These are phyloP conservation scores for Candida ipomoeae DNA, from an alignment of 805 yeast species.

Conservation along the genomic window DNA sequence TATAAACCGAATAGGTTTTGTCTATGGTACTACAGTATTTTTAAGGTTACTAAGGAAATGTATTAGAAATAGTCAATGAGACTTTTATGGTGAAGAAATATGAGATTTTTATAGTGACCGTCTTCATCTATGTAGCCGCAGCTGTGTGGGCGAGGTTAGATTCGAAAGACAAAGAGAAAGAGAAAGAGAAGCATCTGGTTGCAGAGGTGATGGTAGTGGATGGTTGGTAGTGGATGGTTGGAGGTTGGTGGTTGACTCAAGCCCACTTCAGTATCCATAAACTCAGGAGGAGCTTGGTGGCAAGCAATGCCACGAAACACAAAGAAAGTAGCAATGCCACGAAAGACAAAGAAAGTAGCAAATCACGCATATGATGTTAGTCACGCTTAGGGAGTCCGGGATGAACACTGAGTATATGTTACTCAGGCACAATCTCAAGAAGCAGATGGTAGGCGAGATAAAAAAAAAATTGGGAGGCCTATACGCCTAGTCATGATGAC, in stretches of 20 bases:
- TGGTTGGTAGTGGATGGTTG: too few species aligned
- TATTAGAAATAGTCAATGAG: background rate
- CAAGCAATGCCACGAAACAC: too few species aligned
- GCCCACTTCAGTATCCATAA: slow-evolving; percentile 56
- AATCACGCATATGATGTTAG: slow-evolving; percentile 6
- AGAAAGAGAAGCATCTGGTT: too few species aligned
- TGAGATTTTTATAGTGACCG: too few species aligned
- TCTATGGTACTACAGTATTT: too few species aligned
- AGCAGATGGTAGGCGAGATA: slow-evolving; percentile 66
- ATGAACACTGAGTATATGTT: slow-evolving; percentile 33
- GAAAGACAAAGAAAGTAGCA: slow-evolving; percentile 31
- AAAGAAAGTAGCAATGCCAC: too few species aligned
- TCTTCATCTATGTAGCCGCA: background rate
- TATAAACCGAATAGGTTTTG: too few species aligned
- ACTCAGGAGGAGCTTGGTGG: slow-evolving; percentile 53
- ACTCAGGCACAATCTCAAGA: slow-evolving; percentile 65
- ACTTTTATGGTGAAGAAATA: too few species aligned
- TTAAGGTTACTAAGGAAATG: background rate
- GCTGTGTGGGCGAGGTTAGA: background rate
- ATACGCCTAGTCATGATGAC: slow-evolving; percentile 53
- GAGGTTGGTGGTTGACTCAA: too few species aligned
- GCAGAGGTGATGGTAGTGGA: too few species aligned
- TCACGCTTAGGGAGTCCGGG: slow-evolving; percentile 17
- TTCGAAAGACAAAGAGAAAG: too few species aligned
- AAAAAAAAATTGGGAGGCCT: slow-evolving; percentile 85